Base-by-base conservation (phyloP, 2,329 filamentous ascomycete genomes). In the Aspergillus tamarii region DNA sequence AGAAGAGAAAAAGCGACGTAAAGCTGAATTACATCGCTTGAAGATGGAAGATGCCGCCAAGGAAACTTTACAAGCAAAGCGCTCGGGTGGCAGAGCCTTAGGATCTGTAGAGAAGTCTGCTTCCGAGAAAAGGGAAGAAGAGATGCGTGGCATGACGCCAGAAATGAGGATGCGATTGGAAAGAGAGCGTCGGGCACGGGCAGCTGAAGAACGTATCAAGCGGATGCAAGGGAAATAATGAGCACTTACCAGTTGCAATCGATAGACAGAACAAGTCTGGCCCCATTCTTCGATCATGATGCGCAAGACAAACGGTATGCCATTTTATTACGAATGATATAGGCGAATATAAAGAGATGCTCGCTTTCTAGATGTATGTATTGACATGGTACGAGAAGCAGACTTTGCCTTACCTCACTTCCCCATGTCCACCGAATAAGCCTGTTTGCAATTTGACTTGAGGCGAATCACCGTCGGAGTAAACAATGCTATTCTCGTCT, bases 91-190 rank as follows among this genome's bases (percentile, higher is more conserved):
- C 30, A 78, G 85, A 61, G 77, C 86, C 43, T 83, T 89, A n/a
- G 85, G 85, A 2, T 84, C 82, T 34, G 78, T 87, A 32, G 84
- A 85, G 67, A 94, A 93, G 83, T 91, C 91, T 21, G 90, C 90
- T 0, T 88, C 93, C 71, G 92, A 97, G 76, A 88, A 86, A 74
- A 86, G 93, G 67, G 91, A 94, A 74, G 93, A 96, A 73, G 93
- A 97, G 77, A 86, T 86, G 56, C 87, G 92, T 67, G 94, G 94
- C 0, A 83, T 98, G 81, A 96, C 92, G 48, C 89, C 92, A 0
- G 94, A 98, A 80, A 94, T 95, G 87, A 87, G 89, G 75, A 87
- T 89, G 86, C 88, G 87, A 75, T 78, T 98, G 60, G 95, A 98
- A 77, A 84, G 95, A 70, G 95, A 99, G 80, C 84, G 93, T 70